Conservation (phyloP, 106 monocot species). For the Dendrobium huoshanense region DNA sequence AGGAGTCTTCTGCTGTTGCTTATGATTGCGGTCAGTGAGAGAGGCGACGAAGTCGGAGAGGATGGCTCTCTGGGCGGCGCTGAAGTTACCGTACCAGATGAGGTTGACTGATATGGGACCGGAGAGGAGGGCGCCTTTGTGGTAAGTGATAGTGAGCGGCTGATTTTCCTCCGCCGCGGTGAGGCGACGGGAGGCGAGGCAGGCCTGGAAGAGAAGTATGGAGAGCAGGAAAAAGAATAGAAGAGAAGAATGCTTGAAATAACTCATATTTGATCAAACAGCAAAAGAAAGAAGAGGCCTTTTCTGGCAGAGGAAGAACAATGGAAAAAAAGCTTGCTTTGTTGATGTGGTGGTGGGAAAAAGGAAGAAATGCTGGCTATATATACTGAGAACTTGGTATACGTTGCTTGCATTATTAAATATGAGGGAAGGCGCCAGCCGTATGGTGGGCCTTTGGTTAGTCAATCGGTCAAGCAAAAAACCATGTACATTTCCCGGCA, state of each 20-base stretch:
- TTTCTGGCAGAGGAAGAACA: too few species aligned
- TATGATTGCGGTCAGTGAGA: conserved; percentile 3
- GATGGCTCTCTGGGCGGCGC: conserved; percentile 39
- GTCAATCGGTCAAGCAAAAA: too few species aligned
- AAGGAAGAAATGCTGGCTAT: too few species aligned
- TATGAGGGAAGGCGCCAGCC: too few species aligned
- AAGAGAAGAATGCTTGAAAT: background rate
- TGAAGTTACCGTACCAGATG: conserved; percentile 61
- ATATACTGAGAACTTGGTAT: too few species aligned
- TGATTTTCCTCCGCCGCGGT: background rate
- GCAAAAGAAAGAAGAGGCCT: too few species aligned
- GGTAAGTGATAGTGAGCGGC: conserved; percentile 32
- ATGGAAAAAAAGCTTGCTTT: too few species aligned
- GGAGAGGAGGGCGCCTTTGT: conserved; percentile 54
- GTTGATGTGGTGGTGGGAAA: too few species aligned
- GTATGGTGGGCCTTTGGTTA: too few species aligned
- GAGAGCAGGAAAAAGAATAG: background rate
- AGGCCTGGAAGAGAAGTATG: background rate
- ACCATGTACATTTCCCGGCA: too few species aligned
- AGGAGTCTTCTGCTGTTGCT: conserved; percentile 7
- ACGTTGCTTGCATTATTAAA: too few species aligned
- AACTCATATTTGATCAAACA: background rate
- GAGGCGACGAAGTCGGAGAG: conserved; percentile 56
- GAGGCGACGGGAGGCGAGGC: background rate
- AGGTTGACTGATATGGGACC: conserved; percentile 48